Evolutionary conservation across 192 early-diverging fungal species (phyloP), one percentile per base, ranked within the genome.

Genomic region (Rhizophagus clarus): DNA sequence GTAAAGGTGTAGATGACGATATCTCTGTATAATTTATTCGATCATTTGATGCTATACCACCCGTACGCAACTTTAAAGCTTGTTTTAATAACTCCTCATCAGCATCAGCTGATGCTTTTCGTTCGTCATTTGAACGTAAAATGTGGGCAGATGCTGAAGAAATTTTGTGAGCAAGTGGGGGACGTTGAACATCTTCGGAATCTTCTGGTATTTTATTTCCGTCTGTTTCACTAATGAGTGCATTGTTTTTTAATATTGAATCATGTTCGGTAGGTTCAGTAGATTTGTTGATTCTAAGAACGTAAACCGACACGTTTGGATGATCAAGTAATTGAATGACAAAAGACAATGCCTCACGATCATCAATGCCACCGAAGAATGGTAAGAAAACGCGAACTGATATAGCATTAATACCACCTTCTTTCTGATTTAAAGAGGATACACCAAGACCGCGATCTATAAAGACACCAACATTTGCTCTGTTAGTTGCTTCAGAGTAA

Each of bases 381-480:
- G 91, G 89, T 70, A 96, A 86, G 9, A 94, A 84, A 40, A 96
- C 82, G 26, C 26, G 71, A 72, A 72, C 22, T 12, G 71, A 4
- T 5, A 17, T 49, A 51, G 88, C 84, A 72, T 84, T 26, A 29
- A 72, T 15, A 68, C 70, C 82, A 28, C 61, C 83, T 24, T 82
- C 79, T 2, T 8, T 42, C 42, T 82, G 20, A 40, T 40, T 61
- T 78, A 24, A 15, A 14, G 49, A 73, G 34, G 77, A 62, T 29
- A 90, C 80, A 12, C 92, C 89, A 78, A 95, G 87, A 4, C 95
- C 94, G 24, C 92, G 87, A 85, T 96, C 95, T 45, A 95, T 85
- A 84, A 95, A 93, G 24, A 95, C 84, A 40, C 84, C 92, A 24
- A 95, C 84, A 17, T 88, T 69, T 71, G 66, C 37, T 4, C 32